A percentile compares a stretch with the other conserved stretches of the same genome.
Evolutionary conservation across 2,329 filamentous ascomycete species (phyloP).

Genomic region (Pseudogymnoascus sp.): DNA sequence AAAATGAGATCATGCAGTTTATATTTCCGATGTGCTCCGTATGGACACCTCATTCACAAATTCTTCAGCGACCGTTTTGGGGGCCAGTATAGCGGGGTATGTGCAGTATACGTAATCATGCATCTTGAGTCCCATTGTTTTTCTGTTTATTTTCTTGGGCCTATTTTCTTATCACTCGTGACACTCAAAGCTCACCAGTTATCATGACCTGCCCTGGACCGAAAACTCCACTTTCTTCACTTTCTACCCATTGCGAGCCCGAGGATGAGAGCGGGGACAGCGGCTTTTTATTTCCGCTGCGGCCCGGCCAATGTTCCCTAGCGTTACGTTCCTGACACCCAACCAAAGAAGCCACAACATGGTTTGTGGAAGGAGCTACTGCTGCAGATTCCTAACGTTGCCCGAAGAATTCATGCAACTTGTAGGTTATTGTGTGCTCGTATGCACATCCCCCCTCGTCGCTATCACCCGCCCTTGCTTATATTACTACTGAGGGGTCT

Average conservation of each 20-base stretch:
- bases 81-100: constrained; percentile 1
- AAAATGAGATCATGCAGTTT: background rate
- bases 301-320: background rate
- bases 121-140: background rate
- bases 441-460: background rate
- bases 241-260: background rate
- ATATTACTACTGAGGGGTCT: background rate
- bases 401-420: background rate
- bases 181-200: background rate
- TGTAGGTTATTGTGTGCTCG: background rate
- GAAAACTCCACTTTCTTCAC: background rate
- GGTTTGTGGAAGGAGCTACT: background rate
- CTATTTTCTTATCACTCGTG: background rate
- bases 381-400: background rate
- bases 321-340: background rate
- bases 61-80: background rate
- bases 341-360: constrained; percentile 3
- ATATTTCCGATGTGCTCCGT: background rate
- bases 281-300: background rate
- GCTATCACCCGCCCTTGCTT: background rate
- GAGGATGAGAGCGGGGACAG: background rate
- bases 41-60: background rate
- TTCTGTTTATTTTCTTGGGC: background rate
- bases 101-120: background rate
- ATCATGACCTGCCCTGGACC: background rate